phyloP scores from a whole-genome alignment of 805 yeast genomes.

The Torulaspora indica region DNA sequence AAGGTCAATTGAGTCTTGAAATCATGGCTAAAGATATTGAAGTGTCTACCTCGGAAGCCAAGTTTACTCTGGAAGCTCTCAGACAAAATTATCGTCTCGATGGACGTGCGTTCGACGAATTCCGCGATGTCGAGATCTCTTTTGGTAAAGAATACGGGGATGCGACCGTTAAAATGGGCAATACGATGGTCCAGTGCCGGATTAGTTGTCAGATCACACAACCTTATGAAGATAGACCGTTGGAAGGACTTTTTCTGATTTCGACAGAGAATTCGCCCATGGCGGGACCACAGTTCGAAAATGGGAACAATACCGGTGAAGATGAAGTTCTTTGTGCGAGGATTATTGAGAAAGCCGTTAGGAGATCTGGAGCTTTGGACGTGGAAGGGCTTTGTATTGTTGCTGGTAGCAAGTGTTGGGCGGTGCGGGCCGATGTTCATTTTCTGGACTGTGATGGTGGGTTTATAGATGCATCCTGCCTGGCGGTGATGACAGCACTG shows the following conservation, averaged over 20 bases:
- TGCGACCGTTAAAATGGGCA: slow-evolving; percentile 73
- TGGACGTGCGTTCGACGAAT: slow-evolving; percentile 60
- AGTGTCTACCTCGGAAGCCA: slow-evolving; percentile 57
- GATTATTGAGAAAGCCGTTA: slow-evolving; percentile 83
- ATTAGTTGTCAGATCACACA: slow-evolving; percentile 70
- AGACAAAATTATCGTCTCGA: slow-evolving; percentile 61
- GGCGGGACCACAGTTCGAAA: slow-evolving; percentile 84
- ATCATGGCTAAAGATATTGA: slow-evolving; percentile 59
- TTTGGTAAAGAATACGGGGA: slow-evolving; percentile 74
- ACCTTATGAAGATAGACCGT: slow-evolving; percentile 89
- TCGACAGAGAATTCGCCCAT: slow-evolving; percentile 84
- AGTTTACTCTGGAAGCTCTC: slow-evolving; percentile 59
- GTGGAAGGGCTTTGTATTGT: slow-evolving; percentile 84
- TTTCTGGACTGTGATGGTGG: slow-evolving; percentile 91
- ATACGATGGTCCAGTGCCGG: slow-evolving; percentile 47
- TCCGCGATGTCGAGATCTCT: slow-evolving; percentile 59
- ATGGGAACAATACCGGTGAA: slow-evolving; percentile 59
- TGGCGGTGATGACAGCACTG: slow-evolving; percentile 84
- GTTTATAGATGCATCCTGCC: slow-evolving; percentile 80
- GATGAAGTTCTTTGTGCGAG: slow-evolving; percentile 78
- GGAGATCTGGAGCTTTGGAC: slow-evolving; percentile 87
- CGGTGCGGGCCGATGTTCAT: slow-evolving; percentile 82
- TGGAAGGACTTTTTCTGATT: slow-evolving; percentile 83
- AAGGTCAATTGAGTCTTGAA: background rate
- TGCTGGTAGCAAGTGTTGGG: slow-evolving; percentile 91